A percentile compares a stretch with the other conserved stretches of the same genome.
Evolutionary conservation across 228 moss, liverwort and hornwort genomes (phyloP).

Genomic region (Sphagnum fallax): DNA sequence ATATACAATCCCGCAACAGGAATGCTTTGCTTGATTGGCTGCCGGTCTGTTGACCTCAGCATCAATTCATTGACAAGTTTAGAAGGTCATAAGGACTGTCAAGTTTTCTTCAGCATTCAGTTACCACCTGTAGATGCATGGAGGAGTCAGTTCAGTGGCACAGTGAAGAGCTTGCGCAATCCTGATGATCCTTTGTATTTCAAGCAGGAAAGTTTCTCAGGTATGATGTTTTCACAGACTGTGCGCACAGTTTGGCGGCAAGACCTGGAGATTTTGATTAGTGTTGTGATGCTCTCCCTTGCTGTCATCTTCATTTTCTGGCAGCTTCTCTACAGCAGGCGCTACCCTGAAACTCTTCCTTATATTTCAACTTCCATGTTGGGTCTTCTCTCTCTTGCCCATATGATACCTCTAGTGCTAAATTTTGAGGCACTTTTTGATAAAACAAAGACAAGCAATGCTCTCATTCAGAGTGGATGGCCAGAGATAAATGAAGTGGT

Average conservation of each 20-base stretch:
- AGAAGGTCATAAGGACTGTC: conserved; percentile 28
- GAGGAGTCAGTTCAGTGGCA: conserved; percentile 29
- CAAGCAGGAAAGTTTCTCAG: conserved; percentile 25
- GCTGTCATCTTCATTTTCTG: conserved; percentile 26
- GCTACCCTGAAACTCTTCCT: conserved; percentile 32
- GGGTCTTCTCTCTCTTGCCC: conserved; percentile 36
- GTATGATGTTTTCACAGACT: conserved; percentile 11
- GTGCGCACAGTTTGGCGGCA: conserved; percentile 26
- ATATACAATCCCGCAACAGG: conserved; percentile 27
- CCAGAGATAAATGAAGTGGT: conserved; percentile 50
- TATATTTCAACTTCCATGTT: conserved; percentile 57
- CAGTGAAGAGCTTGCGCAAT: conserved; percentile 30
- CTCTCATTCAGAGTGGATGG: conserved; percentile 25
- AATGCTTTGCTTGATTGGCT: conserved; percentile 40
- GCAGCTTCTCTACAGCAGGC: conserved; percentile 44
- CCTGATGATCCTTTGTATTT: conserved; percentile 29
- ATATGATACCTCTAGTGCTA: conserved; percentile 48
- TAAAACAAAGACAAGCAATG: conserved; percentile 8
- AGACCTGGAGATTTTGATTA: conserved; percentile 46
- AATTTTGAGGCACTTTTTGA: conserved; percentile 52
- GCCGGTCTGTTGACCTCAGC: conserved; percentile 12
- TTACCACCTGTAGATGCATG: conserved; percentile 15
- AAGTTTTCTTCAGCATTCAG: conserved; percentile 31
- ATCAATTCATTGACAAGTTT: conserved; percentile 5
- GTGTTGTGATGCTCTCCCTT: conserved; percentile 40